Base-by-base conservation (phyloP, 2,329 filamentous ascomycete species). In the Sclerotinia sclerotiorum region DNA sequence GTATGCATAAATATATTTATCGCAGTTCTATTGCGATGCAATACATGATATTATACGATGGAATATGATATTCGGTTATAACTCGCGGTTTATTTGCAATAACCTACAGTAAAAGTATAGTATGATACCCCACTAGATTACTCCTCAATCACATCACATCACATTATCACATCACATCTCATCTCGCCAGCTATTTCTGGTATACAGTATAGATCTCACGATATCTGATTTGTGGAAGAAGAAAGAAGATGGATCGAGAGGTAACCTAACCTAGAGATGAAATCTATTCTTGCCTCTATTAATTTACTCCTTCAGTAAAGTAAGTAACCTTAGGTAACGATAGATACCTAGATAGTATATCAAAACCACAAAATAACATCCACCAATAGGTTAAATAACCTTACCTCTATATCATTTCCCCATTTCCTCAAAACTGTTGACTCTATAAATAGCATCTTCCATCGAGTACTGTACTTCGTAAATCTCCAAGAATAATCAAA, bases 391-490 rank as follows among this genome's bases (percentile, higher is more conserved):
- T 35, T 35, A 35, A 35, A 35, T 35, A 35, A 10, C 35, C 35
- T 17, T 13, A 48, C 1, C 35, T 39, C 35, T 4, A 15, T 15
- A 51, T 39, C 39, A 51, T 13, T 39, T 19, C 51, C 46, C 46
- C 24, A 27, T 15, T 11, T 62, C 32, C 46, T 19, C 48, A 2
- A 3, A 11, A 24, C 10, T 13, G 11, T 35, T 35, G 35, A 51
- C 29, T 51, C 60, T 63, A 63, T 51, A 39, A 63, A 63, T 63
- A 63, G 60, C n/a, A 39, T 15, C 4, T 35, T 10, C 35, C 35
- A 35, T 35, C 35, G 35, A 35, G 35, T 10, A 35, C 35, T 2
- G 2, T 35, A 35, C 35, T 35, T 29, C 21, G 19, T 13, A 39
- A 42, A 2, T 42, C 39, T 13, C 39, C 39, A 42, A 42, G 39